A percentile compares a stretch with the other conserved stretches of the same genome.
Conservation (phyloP, 768 basidiomycete genomes). For the Boletus rubropictus region DNA sequence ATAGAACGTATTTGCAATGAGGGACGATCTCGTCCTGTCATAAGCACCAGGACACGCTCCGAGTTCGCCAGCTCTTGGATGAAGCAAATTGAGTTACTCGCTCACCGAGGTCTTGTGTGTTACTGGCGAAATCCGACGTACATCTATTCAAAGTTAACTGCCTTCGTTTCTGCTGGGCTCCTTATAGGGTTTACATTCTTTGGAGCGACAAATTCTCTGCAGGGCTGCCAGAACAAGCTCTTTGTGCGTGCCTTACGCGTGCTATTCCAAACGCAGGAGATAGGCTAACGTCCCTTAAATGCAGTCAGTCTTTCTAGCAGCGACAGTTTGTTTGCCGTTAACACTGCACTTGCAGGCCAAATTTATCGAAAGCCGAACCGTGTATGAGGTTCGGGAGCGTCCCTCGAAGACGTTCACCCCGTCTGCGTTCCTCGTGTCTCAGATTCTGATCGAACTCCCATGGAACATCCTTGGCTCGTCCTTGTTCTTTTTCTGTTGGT, state of each 20-base stretch:
- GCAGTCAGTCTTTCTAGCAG: slow-evolving; percentile 48
- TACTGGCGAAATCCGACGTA: slow-evolving; percentile 41
- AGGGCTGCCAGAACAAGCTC: slow-evolving; percentile 35
- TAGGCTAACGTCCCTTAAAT: neutral
- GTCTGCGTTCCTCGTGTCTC: slow-evolving; percentile 51
- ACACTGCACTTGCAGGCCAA: slow-evolving; percentile 56
- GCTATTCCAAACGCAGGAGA: rapidly evolving
- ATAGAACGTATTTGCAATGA: slow-evolving; percentile 40
- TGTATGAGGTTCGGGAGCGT: slow-evolving; percentile 61
- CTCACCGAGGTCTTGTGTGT: slow-evolving; percentile 27
- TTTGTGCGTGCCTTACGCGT: slow-evolving; percentile 28
- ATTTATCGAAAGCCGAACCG: slow-evolving; percentile 47
- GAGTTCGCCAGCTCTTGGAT: slow-evolving; percentile 38
- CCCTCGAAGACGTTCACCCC: slow-evolving; percentile 61
- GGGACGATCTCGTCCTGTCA: slow-evolving; percentile 24
- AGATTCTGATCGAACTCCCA: slow-evolving; percentile 43
- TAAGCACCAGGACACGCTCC: slow-evolving; percentile 18
- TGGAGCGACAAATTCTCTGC: slow-evolving; percentile 30
- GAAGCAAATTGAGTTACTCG: slow-evolving; percentile 31
- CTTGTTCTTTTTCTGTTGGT: slow-evolving; percentile 45
- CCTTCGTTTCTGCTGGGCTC: slow-evolving; percentile 31
- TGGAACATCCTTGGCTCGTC: slow-evolving; percentile 39
- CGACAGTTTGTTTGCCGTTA: slow-evolving; percentile 40
- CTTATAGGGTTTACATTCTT: slow-evolving; percentile 43
- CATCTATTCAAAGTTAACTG: slow-evolving; percentile 34